Evolutionary conservation across 257 asterid genomes (phyloP), one percentile per base, ranked within the genome.

Genomic region (Solanum dulcamara): DNA sequence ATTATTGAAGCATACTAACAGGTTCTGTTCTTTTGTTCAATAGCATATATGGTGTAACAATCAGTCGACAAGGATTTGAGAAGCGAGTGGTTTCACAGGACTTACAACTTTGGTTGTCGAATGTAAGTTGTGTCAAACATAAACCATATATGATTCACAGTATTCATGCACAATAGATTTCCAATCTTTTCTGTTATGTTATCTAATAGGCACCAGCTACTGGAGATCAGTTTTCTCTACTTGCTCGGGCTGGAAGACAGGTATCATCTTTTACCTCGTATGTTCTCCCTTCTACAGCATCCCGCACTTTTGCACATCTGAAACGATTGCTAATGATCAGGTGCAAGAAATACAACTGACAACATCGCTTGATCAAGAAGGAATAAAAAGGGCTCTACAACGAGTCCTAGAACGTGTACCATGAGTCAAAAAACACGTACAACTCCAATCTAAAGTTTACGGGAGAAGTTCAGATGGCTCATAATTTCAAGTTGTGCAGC

Each of bases 241-340:
- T 95, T 59, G 99, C 99, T 90, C 97, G 98, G 83, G 99, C 99
- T 46, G 99, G 99, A 51, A 92, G 99, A 89, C 99, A 94, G 96
- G 99, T 86, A 92, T 44, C 86, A 28, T 80, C 46, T 28, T 46
- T 64, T 53, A 37, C 79, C 66, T 81, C 3, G n/a, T 10, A 11
- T 3, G 20, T 40, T 30, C 14, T 42, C 53, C 67, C 32, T 17
- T 80, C 81, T 60, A 35, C 53, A 11, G 22, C 0, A 20, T 6
- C 35, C 40, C 66, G 44, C 35, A 0, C 44, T 72, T 15, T 38
- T 30, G 12, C 32, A 62, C 70, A 14, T 26, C 82, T 77, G 15
- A 77, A 77, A 26, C 6, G 66, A 33, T 84, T 10, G 30, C 51
- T 38, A 24, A 32, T 70, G 24, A 8, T 85, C 92, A 96, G 98